Base-by-base conservation (phyloP, 2,329 filamentous ascomycete genomes). In the Claviceps spartinae region DNA sequence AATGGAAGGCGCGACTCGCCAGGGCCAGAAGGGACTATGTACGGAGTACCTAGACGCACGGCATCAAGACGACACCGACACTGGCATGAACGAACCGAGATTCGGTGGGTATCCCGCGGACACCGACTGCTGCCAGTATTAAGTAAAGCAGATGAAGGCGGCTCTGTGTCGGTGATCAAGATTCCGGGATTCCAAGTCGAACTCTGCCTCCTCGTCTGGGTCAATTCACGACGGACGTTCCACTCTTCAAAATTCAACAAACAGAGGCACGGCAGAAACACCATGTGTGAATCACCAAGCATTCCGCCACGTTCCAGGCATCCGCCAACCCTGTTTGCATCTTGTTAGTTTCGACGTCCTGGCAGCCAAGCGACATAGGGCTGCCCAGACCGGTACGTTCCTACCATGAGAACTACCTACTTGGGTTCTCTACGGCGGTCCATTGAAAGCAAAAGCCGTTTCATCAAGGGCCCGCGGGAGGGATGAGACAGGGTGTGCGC, bases 341-440 rank as follows among this genome's bases (percentile, higher is more conserved):
- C 26, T n/a, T 43, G 26, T 50, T 44, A 24, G 43, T 50, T 49
- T 42, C 51, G 43, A 50, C 41, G n/a, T 47, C 48, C 16, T 36
- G 47, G 47, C 51, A 18, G 26, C 43, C 43, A 45, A 51, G 48
- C 47, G 36, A 52, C 49, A 52, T 49, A 54, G 52, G 52, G 52
- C 52, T 54, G 24, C 24, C 24, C 24, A 24, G 24, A 54, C 49
- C 49, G 8, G 38, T 5, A 45, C 47, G 42, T 47, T 18, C 37
- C 49, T 26, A 40, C 47, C 16, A 51, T 49, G 52, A 49, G 41
- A 47, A 44, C 22, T 42, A 24, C 2, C 2, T 24, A 13, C 13
- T 14, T 38, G 20, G 45, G 41, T 40, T 16, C 9, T 24, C 30
- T 34, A 4, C 30, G 41, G 41, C 6, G 41, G 41, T 24, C 20